Percentiles rank a stretch among this genome's conserved stretches.
These are phyloP conservation scores for Fusarium longipes DNA, from an alignment of 2,329 filamentous ascomycete genomes.

Conservation along the genomic window DNA sequence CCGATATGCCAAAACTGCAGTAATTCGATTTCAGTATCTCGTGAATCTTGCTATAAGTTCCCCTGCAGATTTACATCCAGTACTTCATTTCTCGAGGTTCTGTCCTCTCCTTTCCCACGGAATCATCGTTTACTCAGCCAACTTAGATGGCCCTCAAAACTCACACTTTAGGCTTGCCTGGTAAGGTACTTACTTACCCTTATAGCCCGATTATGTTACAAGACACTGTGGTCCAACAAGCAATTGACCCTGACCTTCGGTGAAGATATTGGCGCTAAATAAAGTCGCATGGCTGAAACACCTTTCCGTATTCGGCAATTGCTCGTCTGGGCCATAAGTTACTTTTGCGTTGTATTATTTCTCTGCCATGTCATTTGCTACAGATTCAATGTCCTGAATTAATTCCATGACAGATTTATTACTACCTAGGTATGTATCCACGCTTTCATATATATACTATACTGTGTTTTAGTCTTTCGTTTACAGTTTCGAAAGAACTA, in stretches of 20 bases:
- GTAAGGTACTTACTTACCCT: no score
- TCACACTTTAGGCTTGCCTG: constrained; percentile 1
- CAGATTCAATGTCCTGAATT: not conserved
- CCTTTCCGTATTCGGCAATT: constrained; percentile 37
- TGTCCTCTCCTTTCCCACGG: no score
- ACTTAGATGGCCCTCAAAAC: not conserved
- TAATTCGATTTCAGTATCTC: no score
- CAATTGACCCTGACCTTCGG: constrained; percentile 6
- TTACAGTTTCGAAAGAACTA: no score
- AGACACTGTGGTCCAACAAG: constrained; percentile 3
- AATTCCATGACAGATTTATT: no score
- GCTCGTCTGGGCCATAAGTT: constrained; percentile 38
- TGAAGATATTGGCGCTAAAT: constrained; percentile 23
- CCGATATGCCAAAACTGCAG: no score
- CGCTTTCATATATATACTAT: no score
- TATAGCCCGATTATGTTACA: constrained; percentile 6
- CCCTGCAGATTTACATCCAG: no score
- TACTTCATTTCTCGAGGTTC: no score
- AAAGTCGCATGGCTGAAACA: constrained; percentile 11
- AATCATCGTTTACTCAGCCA: not conserved
- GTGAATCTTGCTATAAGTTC: no score
- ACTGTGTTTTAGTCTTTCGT: no score
- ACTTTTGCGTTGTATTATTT: constrained; percentile 8
- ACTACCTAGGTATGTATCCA: no score
- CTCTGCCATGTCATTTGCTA: not conserved